A percentile compares a stretch with the other conserved stretches of the same genome.
phyloP scores from a whole-genome alignment of 2,329 filamentous ascomycete genomes.

The Akanthomyces uredinophilus region DNA sequence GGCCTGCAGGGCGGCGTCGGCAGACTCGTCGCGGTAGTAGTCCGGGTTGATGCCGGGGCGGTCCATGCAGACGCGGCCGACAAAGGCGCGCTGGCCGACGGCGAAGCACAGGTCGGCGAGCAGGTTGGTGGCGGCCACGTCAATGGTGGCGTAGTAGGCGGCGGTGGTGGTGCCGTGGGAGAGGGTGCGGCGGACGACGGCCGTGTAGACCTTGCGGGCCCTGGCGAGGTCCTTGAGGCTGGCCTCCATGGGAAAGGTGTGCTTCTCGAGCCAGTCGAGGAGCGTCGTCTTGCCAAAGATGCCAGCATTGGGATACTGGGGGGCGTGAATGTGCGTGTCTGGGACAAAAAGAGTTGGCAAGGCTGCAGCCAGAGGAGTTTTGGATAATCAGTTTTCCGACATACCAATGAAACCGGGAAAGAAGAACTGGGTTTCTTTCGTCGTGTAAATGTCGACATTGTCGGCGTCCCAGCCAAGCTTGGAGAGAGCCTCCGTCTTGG shows the following conservation, averaged over 20 bases:
- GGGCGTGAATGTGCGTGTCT: conserved; percentile 95
- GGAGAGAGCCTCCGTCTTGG: conserved; percentile 31
- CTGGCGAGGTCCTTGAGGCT: conserved; percentile 60
- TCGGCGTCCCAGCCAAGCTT: conserved; percentile 40
- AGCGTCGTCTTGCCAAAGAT: conserved; percentile 92
- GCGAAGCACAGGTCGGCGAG: conserved; percentile 77
- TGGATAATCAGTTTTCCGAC: conserved; percentile 17
- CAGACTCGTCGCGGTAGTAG: conserved; percentile 72
- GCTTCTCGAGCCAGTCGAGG: conserved; percentile 86
- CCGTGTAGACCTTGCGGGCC: conserved; percentile 68
- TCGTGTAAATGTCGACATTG: conserved; percentile 33
- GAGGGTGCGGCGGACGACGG: conserved; percentile 73
- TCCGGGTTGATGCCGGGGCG: conserved; percentile 57
- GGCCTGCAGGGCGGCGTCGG: conserved; percentile 50
- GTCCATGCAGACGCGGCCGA: conserved; percentile 97
- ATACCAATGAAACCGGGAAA: conserved; percentile 78
- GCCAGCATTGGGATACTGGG: conserved; percentile 90
- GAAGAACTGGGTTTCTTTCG: conserved; percentile 60
- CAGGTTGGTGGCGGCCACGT: conserved; percentile 84
- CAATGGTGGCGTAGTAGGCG: conserved; percentile 89
- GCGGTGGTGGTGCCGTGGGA: conserved; percentile 89
- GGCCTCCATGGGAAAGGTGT: conserved; percentile 90
- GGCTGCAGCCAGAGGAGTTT: background rate
- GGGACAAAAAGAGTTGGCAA: background rate
- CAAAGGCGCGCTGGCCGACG: conserved; percentile 79